phyloP scores from a whole-genome alignment of 495 filamentous ascomycete species.

The Penicillium pancosmium region DNA sequence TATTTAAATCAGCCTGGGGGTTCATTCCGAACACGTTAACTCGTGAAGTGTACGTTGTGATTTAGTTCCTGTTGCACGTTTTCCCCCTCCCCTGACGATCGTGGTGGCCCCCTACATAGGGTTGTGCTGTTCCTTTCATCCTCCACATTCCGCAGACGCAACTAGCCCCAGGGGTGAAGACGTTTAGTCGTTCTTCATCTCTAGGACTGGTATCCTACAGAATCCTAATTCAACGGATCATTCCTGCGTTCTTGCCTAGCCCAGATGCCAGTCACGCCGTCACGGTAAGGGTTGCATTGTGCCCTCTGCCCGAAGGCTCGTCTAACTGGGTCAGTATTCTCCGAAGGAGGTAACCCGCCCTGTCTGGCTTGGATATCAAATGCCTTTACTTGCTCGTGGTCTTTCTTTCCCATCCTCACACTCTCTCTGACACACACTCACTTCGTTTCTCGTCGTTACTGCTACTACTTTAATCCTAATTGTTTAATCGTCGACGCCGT shows the following conservation, averaged over 20 bases:
- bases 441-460: background rate
- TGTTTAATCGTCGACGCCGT: slow-evolving; percentile 23
- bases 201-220: slow-evolving; percentile 46
- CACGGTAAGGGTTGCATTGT: slow-evolving; percentile 67
- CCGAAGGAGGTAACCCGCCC: slow-evolving; percentile 26
- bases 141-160: slow-evolving; percentile 59
- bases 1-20: slow-evolving; percentile 22
- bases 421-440: slow-evolving; percentile 13
- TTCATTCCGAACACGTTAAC: slow-evolving; percentile 33
- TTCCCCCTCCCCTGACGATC: slow-evolving; percentile 45
- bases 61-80: slow-evolving; percentile 35
- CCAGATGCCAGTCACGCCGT: slow-evolving; percentile 60
- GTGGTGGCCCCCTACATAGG: slow-evolving; percentile 48
- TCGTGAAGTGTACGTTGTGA: slow-evolving; percentile 41
- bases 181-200: slow-evolving; percentile 73
- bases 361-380: slow-evolving; percentile 29
- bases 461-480: slow-evolving; percentile 18
- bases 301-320: slow-evolving; percentile 52
- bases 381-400: slow-evolving; percentile 21
- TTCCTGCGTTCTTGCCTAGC: slow-evolving; percentile 54
- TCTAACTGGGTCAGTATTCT: slow-evolving; percentile 51
- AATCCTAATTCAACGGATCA: slow-evolving; percentile 45
- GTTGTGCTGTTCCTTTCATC: slow-evolving; percentile 40
- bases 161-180: slow-evolving; percentile 61
- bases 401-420: slow-evolving; percentile 18